These are phyloP conservation scores for Starmerella apis DNA, from an alignment of 805 yeast species.

Conservation along the genomic window DNA sequence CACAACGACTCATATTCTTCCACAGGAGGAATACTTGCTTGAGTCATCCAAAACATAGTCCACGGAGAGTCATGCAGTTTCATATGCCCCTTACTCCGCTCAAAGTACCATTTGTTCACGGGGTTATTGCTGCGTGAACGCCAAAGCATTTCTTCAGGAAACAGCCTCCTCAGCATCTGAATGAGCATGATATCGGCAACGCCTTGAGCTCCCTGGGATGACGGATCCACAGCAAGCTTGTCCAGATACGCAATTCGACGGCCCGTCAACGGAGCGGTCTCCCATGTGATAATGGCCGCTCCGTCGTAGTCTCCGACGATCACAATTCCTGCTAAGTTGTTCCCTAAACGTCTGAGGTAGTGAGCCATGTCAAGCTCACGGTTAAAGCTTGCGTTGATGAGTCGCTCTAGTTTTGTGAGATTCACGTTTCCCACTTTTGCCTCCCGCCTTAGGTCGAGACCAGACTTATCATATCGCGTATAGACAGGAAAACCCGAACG, in stretches of 20 bases:
- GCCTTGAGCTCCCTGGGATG: conserved; percentile 82
- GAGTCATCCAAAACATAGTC: conserved; percentile 40
- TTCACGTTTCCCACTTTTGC: conserved; percentile 40
- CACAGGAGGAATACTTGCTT: conserved; percentile 29
- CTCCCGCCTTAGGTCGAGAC: conserved; percentile 36
- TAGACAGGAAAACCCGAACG: conserved; percentile 61
- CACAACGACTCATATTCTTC: conserved; percentile 48
- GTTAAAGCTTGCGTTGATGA: conserved; percentile 74
- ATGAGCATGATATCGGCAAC: conserved; percentile 90
- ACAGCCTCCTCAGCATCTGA: conserved; percentile 52
- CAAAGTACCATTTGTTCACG: conserved; percentile 96
- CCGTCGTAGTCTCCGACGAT: conserved; percentile 94
- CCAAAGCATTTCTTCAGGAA: conserved; percentile 74
- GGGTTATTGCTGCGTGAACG: conserved; percentile 79
- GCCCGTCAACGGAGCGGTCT: conserved; percentile 33
- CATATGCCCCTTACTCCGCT: conserved; percentile 66
- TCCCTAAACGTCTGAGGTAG: conserved; percentile 56
- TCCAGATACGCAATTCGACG: conserved; percentile 67
- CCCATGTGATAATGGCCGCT: conserved; percentile 86
- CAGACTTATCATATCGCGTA: conserved; percentile 32
- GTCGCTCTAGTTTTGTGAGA: conserved; percentile 43
- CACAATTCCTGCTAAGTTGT: conserved; percentile 61
- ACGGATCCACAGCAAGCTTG: conserved; percentile 80
- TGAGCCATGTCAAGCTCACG: conserved; percentile 52
- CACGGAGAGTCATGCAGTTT: conserved; percentile 37